Evolutionary conservation across 2,329 filamentous ascomycete genomes (phyloP).

Genomic region (Xylariaceae sp.): DNA sequence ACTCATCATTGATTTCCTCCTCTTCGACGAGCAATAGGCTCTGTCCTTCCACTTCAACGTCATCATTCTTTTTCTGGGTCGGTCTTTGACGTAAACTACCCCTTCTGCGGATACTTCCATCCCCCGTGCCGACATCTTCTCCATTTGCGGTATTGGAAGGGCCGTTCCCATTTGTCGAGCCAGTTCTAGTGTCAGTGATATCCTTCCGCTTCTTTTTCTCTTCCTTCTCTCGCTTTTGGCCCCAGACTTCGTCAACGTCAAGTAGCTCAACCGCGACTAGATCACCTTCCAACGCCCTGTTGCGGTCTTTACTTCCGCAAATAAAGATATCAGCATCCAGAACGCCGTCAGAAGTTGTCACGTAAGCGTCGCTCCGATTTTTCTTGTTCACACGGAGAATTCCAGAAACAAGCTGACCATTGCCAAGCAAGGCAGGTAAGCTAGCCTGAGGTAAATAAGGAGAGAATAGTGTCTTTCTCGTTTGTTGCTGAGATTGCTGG

Average conservation of each 20-base stretch:
- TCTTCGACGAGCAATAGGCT: slow-evolving; percentile 95
- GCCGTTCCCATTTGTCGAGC: slow-evolving; percentile 66
- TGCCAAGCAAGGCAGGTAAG: slow-evolving; percentile 79
- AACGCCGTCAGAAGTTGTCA: slow-evolving; percentile 79
- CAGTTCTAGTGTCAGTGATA: slow-evolving; percentile 82
- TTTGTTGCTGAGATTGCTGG: slow-evolving; percentile 73
- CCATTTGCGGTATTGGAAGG: slow-evolving; percentile 58
- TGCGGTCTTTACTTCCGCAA: slow-evolving; percentile 97
- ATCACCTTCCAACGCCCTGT: slow-evolving; percentile 92
- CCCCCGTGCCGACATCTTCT: slow-evolving; percentile 54
- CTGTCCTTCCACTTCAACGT: slow-evolving; percentile 97
- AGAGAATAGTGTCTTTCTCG: slow-evolving; percentile 97
- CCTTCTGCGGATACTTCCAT: slow-evolving; percentile 84
- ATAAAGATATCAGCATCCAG: slow-evolving; percentile 99
- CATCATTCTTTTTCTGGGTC: slow-evolving; percentile 99
- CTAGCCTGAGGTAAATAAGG: slow-evolving; percentile 94
- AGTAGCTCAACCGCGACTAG: slow-evolving; percentile 92
- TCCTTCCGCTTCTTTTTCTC: slow-evolving; percentile 99
- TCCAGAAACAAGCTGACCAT: slow-evolving; percentile 92
- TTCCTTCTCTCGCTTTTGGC: slow-evolving; percentile 97
- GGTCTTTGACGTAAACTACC: slow-evolving; percentile 94
- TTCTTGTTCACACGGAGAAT: slow-evolving; percentile 99
- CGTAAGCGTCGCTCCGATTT: slow-evolving; percentile 97
- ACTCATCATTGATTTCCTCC: slow-evolving; percentile 96
- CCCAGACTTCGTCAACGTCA: slow-evolving; percentile 97